phyloP scores from a whole-genome alignment of 768 basidiomycete genomes.

The Dentipellis fragilis region DNA sequence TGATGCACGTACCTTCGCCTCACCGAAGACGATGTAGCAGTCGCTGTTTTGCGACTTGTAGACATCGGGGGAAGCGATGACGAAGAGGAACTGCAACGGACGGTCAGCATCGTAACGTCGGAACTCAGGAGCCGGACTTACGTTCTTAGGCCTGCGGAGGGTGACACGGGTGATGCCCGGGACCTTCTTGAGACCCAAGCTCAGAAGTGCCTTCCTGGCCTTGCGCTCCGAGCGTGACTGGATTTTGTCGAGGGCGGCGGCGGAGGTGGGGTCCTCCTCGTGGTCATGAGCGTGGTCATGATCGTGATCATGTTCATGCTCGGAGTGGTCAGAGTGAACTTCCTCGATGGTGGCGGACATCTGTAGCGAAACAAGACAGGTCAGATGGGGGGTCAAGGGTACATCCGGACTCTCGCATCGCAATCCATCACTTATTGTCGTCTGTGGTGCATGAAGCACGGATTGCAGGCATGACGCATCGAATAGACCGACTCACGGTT shows the following conservation, averaged over 20 bases:
- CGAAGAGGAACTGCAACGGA: slow-evolving; percentile 65
- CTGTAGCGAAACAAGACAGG: slow-evolving; percentile 21
- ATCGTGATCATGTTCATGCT: slow-evolving; percentile 48
- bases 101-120: background rate
- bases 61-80: slow-evolving; percentile 89
- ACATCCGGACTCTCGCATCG: slow-evolving; percentile 22
- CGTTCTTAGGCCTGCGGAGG: slow-evolving; percentile 89
- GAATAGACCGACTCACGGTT: background rate
- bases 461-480: background rate
- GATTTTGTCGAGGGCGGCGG: slow-evolving; percentile 83
- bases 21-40: slow-evolving; percentile 98
- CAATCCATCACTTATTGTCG: background rate
- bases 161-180: slow-evolving; percentile 92
- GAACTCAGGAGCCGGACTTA: slow-evolving; percentile 25
- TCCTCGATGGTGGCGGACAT: slow-evolving; percentile 86
- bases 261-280: slow-evolving; percentile 78
- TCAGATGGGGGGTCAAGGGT: slow-evolving; percentile 14
- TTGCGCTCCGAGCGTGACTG: slow-evolving; percentile 93
- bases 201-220: slow-evolving; percentile 86
- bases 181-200: slow-evolving; percentile 88
- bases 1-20: slow-evolving; percentile 62
- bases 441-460: background rate
- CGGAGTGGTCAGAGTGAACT: slow-evolving; percentile 71
- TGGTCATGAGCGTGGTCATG: slow-evolving; percentile 43
- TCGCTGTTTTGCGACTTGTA: slow-evolving; percentile 97